Evolutionary conservation across 2,329 filamentous ascomycete genomes (phyloP).

Genomic region (Hypoxylon sp.): DNA sequence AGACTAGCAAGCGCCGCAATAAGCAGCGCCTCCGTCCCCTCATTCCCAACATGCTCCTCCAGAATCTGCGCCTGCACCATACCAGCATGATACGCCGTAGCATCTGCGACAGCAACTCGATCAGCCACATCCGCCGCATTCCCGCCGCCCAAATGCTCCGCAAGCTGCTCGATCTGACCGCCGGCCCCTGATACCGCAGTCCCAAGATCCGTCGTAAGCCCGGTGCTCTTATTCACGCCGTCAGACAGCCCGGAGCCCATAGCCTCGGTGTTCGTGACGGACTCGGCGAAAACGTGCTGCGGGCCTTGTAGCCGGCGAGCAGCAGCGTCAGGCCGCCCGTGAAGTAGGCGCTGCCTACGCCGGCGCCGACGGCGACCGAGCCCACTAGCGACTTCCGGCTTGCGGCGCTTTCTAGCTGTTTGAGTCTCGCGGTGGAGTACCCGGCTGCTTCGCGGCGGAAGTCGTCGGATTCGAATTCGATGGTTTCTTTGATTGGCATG

Average conservation of each 20-base stretch:
- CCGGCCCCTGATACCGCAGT: conserved; percentile 2
- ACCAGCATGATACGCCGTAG: conserved; percentile 17
- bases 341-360: not conserved
- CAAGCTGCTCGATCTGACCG: conserved; percentile 9
- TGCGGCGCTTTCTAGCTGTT: conserved; percentile 7
- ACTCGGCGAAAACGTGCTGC: conserved; percentile 11
- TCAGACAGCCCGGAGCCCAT: conserved; percentile 8
- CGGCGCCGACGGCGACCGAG: conserved; percentile 1
- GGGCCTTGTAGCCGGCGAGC: conserved; percentile 6
- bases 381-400: conserved; percentile 7
- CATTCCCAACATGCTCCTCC: conserved; percentile 12
- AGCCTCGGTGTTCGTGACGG: conserved; percentile 2
- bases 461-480: conserved; percentile 2
- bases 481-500: conserved; percentile 13
- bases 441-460: conserved; percentile 4
- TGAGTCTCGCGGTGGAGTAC: not conserved
- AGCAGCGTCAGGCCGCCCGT: conserved; percentile 8
- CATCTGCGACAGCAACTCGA: not conserved
- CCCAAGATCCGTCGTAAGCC: conserved; percentile 2
- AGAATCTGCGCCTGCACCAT: conserved; percentile 25
- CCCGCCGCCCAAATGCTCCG: not conserved
- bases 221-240: conserved; percentile 13
- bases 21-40: conserved; percentile 1
- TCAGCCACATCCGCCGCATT: not conserved
- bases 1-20: conserved; percentile 3